Conservation (phyloP, 2,329 filamentous ascomycete species). For the Exophiala oligosperma region DNA sequence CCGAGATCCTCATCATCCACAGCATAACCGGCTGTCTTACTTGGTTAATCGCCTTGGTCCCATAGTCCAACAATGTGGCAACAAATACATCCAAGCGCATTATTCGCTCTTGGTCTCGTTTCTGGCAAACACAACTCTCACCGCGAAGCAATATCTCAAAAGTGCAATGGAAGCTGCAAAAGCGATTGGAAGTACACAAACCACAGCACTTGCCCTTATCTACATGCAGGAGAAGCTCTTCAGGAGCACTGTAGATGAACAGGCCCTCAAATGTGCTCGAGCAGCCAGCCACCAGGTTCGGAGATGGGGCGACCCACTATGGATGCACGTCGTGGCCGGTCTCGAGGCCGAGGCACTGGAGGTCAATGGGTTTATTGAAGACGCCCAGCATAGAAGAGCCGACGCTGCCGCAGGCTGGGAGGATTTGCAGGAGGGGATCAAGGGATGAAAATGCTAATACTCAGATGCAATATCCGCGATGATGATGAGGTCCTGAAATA, state of each 20-base stretch:
- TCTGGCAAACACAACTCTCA: conserved; percentile 66
- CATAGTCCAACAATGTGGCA: conserved; percentile 68
- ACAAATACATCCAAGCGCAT: conserved; percentile 73
- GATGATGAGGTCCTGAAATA: no score
- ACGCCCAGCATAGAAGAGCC: conserved; percentile 49
- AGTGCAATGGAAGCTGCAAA: conserved; percentile 70
- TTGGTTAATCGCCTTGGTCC: conserved; percentile 67
- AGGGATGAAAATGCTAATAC: background rate
- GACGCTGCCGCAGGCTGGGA: conserved; percentile 46
- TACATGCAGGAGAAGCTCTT: conserved; percentile 85
- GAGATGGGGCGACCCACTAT: conserved; percentile 69
- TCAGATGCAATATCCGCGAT: no score
- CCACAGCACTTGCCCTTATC: conserved; percentile 78
- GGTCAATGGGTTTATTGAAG: conserved; percentile 63
- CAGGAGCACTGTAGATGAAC: conserved; percentile 75
- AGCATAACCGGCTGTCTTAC: conserved; percentile 59
- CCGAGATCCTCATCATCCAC: conserved; percentile 59
- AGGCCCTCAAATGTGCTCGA: conserved; percentile 73
- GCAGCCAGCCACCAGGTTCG: conserved; percentile 68
- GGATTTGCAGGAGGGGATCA: conserved; percentile 34
- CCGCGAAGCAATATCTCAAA: conserved; percentile 76
- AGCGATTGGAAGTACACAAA: conserved; percentile 70
- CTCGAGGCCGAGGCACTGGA: conserved; percentile 76
- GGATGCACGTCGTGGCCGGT: conserved; percentile 78
- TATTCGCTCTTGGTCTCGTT: conserved; percentile 75